Evolutionary conservation across 2,329 filamentous ascomycete genomes (phyloP).

Genomic region (Trichoderma sp.): DNA sequence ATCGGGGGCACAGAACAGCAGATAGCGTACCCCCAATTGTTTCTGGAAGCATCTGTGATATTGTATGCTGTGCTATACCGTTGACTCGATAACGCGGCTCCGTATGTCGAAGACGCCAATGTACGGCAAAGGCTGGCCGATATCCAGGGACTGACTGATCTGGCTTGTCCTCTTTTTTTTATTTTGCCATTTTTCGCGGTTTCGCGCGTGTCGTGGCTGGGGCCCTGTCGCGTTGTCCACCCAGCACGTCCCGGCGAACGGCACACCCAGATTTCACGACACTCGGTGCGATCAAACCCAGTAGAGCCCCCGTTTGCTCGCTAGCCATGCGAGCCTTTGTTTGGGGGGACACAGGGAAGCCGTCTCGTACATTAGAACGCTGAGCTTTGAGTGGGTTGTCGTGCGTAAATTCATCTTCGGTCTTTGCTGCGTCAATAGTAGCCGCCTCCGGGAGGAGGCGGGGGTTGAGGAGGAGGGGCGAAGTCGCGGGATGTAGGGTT

Average conservation of each 20-base stretch:
- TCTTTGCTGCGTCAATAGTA: slow-evolving; percentile 15
- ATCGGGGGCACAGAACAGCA: neutral
- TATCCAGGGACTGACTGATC: neutral
- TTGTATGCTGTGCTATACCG: neutral
- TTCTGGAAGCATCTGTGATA: neutral
- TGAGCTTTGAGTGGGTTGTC: neutral
- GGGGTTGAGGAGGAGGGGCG: neutral
- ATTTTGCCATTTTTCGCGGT: neutral
- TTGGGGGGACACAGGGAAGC: neutral
- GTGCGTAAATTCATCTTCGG: neutral
- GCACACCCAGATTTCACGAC: neutral
- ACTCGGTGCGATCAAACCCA: neutral
- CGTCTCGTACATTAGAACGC: neutral
- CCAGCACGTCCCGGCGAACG: neutral
- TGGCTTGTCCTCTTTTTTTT: neutral
- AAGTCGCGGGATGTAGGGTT: slow-evolving; percentile 15
- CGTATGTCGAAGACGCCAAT: neutral
- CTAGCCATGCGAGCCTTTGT: neutral
- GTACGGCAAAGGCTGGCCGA: neutral
- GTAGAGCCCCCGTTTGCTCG: neutral
- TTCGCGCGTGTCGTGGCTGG: neutral
- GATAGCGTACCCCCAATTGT: neutral
- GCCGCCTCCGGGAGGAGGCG: neutral
- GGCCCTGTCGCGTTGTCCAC: neutral
- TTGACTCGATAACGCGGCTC: neutral